Conservation (phyloP, 2,329 filamentous ascomycete species). For the Colletotrichum sp. region DNA sequence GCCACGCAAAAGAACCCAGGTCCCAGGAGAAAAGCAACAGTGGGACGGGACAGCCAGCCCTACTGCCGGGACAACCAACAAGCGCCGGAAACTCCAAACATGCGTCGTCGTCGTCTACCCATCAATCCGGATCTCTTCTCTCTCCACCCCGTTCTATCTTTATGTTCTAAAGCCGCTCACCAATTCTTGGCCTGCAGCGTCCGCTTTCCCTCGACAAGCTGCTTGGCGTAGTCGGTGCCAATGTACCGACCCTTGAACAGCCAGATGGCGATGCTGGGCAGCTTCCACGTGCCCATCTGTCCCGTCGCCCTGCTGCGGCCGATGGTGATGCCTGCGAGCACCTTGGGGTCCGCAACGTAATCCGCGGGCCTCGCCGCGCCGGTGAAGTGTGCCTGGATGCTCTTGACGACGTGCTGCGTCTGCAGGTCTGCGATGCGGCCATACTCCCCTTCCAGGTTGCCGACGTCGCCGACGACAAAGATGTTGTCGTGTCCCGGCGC, state of each 20-base stretch:
- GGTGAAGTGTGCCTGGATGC: constrained; percentile 36
- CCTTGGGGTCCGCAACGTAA: constrained; percentile 30
- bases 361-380: constrained; percentile 26
- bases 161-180: background rate
- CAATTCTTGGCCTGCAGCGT: constrained; percentile 13
- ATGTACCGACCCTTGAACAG: constrained; percentile 38
- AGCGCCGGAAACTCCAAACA: background rate
- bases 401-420: constrained; percentile 36
- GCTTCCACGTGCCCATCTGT: constrained; percentile 36
- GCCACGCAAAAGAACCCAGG: background rate
- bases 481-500: constrained; percentile 41
- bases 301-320: constrained; percentile 41
- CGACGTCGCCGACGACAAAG: constrained; percentile 50
- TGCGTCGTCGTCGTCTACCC: background rate
- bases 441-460: constrained; percentile 42
- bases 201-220: constrained; percentile 7
- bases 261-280: constrained; percentile 34
- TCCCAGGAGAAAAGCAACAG: background rate
- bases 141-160: background rate
- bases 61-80: background rate
- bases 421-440: constrained; percentile 36
- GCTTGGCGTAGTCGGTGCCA: constrained; percentile 20
- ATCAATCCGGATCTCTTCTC: background rate
- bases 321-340: constrained; percentile 41
- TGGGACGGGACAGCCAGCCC: background rate